These are phyloP conservation scores for Botrytis galanthina DNA, from an alignment of 2,329 filamentous ascomycete species.

Conservation along the genomic window DNA sequence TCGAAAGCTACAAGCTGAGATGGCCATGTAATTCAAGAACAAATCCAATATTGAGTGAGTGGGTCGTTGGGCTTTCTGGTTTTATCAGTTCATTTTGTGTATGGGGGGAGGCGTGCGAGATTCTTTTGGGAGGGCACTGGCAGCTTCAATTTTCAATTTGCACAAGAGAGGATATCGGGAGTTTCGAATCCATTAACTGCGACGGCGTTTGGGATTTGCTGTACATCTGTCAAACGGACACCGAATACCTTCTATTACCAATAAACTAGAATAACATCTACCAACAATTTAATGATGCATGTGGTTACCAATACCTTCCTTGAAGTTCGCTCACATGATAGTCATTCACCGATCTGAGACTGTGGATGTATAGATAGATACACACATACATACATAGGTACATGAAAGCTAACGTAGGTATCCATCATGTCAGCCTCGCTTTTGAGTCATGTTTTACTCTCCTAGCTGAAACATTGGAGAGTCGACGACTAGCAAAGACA, in stretches of 20 bases:
- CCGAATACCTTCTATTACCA: conserved; percentile 25
- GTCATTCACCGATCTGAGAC: background rate
- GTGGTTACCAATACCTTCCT: background rate
- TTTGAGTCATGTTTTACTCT: background rate
- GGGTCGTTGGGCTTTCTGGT: conserved; percentile 27
- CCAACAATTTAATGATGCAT: conserved; percentile 18
- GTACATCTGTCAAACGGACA: conserved; percentile 29
- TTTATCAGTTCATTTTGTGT: conserved; percentile 26
- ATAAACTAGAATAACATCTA: conserved; percentile 19
- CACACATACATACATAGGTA: background rate
- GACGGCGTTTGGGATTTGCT: conserved; percentile 35
- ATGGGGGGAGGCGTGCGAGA: conserved; percentile 28
- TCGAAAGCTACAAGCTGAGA: conserved; percentile 89
- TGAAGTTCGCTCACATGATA: background rate
- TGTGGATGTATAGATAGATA: background rate
- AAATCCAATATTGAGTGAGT: conserved; percentile 13
- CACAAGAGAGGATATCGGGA: conserved; percentile 24
- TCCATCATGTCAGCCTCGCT: conserved; percentile 8
- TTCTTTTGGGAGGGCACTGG: conserved; percentile 32
- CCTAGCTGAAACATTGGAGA: background rate
- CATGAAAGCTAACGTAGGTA: background rate
- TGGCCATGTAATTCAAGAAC: conserved; percentile 72
- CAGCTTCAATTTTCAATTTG: conserved; percentile 28
- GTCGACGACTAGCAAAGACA: background rate
- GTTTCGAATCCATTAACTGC: conserved; percentile 21